These are phyloP conservation scores for Auxenochlorella pyrenoidosa DNA, from an alignment of 139 green algal genomes.

Conservation along the genomic window DNA sequence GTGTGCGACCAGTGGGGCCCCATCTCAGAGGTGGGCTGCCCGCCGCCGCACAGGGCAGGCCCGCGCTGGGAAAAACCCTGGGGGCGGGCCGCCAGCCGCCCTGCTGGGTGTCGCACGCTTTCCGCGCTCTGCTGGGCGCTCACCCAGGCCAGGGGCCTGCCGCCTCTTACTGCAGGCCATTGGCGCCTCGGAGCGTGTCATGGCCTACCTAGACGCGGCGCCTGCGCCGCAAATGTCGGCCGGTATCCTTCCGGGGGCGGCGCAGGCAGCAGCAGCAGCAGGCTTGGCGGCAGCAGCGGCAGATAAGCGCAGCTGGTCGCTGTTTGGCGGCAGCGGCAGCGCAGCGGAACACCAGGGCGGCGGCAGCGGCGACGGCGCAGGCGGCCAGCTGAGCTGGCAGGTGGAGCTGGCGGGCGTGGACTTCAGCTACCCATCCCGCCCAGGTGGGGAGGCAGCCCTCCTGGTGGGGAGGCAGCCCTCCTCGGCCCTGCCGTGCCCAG, in stretches of 20 bases:
- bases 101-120: too few relatives aligned
- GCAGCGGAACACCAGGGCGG: neutral
- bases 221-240: slow-evolving; percentile 67
- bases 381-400: neutral
- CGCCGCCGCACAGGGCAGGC: slow-evolving; percentile 37
- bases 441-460: neutral
- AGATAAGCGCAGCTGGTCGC: neutral
- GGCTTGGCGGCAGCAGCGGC: neutral
- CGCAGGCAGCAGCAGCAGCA: neutral
- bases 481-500: neutral
- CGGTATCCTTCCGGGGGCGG: neutral
- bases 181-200: slow-evolving; percentile 56
- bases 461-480: neutral
- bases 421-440: slow-evolving; percentile 54
- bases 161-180: neutral
- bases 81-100: too few relatives aligned
- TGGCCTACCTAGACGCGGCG: slow-evolving; percentile 66
- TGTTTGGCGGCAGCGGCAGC: neutral
- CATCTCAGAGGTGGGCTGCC: slow-evolving; percentile 28
- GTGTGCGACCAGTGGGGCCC: slow-evolving; percentile 87
- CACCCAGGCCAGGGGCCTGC: too few relatives aligned
- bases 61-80: too few relatives aligned
- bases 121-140: too few relatives aligned
- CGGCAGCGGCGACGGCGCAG: neutral
- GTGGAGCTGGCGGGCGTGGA: slow-evolving; percentile 65